Percentiles rank a stretch among this genome's conserved stretches.
phyloP scores from a whole-genome alignment of 768 basidiomycete genomes.

The Agrocybe pediades region DNA sequence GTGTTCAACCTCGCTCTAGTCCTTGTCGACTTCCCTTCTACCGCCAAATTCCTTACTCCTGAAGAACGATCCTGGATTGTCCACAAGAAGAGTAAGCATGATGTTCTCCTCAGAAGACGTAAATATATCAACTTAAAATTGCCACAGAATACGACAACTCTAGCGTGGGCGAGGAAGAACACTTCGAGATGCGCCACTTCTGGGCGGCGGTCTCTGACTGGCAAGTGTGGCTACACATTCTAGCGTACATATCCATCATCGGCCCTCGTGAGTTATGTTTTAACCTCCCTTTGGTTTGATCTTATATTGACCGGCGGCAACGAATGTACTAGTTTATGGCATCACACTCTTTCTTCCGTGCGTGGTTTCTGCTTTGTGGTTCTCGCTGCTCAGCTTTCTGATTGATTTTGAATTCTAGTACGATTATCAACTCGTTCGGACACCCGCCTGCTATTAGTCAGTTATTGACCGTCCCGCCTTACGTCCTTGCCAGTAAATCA shows the following conservation, averaged over 20 bases:
- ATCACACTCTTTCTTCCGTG: constrained; percentile 74
- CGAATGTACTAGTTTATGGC: constrained; percentile 48
- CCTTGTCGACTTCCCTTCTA: constrained; percentile 61
- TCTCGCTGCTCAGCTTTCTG: not conserved
- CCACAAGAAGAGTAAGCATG: constrained; percentile 52
- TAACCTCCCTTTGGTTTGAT: too few relatives aligned
- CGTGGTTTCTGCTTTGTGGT: constrained; percentile 25
- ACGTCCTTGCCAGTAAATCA: constrained; percentile 59
- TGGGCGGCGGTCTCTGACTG: constrained; percentile 59
- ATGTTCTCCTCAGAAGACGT: not conserved
- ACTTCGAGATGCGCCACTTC: constrained; percentile 55
- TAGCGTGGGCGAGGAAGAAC: constrained; percentile 62
- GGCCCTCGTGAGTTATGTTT: constrained; percentile 50
- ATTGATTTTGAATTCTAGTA: constrained; percentile 32
- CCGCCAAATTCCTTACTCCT: constrained; percentile 60
- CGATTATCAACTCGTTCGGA: constrained; percentile 66
- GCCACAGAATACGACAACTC: constrained; percentile 54
- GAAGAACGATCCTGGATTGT: constrained; percentile 59
- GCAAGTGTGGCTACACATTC: constrained; percentile 64
- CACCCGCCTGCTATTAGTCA: constrained; percentile 57
- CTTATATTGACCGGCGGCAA: too few relatives aligned
- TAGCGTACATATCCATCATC: constrained; percentile 60
- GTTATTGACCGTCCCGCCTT: constrained; percentile 70
- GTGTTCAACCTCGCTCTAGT: constrained; percentile 33
- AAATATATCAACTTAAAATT: not conserved